Percentiles rank a stretch among this genome's conserved stretches.
These are phyloP conservation scores for Plasmodium reichenowi DNA, from an alignment of 169 alveolate species.

Conservation along the genomic window DNA sequence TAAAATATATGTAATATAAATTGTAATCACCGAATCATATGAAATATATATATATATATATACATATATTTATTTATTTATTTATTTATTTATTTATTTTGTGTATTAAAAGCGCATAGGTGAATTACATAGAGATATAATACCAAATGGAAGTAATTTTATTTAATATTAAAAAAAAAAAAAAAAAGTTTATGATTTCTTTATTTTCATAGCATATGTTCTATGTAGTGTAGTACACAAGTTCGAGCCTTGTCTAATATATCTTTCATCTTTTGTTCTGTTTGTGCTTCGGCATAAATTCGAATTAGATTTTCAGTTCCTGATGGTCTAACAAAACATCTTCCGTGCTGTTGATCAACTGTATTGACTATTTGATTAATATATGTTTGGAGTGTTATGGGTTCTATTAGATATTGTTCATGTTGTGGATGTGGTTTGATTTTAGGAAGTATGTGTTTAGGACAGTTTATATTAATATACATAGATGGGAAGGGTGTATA, in stretches of 20 bases:
- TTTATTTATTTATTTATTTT: no score
- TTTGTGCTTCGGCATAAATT: constrained; percentile 87
- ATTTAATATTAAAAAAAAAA: no score
- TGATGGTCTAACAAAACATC: constrained; percentile 84
- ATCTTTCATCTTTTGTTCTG: constrained; percentile 78
- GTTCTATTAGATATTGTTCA: constrained; percentile 79
- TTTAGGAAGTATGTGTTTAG: constrained; percentile 15
- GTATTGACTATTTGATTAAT: constrained; percentile 46
- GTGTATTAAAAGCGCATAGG: no score
- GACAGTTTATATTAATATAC: constrained; percentile 62
- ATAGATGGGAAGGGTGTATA: constrained; percentile 80
- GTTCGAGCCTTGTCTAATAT: constrained; percentile 65
- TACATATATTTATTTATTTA: no score
- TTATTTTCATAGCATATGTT: no score
- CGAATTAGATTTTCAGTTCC: constrained; percentile 83
- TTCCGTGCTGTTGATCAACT: constrained; percentile 41
- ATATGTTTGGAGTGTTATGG: constrained; percentile 48
- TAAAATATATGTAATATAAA: no score
- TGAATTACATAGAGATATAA: no score
- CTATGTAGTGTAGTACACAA: no score
- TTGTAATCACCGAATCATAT: no score
- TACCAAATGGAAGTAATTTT: no score
- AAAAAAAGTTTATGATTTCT: no score
- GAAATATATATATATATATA: no score
- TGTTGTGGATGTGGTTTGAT: constrained; percentile 74